Evolutionary conservation across 495 filamentous ascomycete genomes (phyloP).

Genomic region (Extremus antarcticus): DNA sequence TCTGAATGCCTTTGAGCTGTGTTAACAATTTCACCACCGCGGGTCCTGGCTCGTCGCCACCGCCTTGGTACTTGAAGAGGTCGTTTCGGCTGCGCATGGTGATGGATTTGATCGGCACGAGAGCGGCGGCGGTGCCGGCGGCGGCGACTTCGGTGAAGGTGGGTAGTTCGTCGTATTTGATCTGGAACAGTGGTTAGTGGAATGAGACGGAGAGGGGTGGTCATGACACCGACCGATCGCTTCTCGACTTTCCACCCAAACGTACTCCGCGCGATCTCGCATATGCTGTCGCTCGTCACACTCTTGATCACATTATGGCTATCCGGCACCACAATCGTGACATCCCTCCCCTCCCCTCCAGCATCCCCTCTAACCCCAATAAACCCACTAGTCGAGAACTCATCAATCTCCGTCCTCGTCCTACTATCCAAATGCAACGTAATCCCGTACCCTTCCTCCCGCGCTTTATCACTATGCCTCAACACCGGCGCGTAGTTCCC

Average conservation of each 20-base stretch:
- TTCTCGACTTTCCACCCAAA: conserved; percentile 29
- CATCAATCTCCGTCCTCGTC: conserved; percentile 36
- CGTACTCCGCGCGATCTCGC: conserved; percentile 21
- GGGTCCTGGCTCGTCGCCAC: conserved; percentile 53
- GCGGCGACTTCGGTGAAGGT: conserved; percentile 79
- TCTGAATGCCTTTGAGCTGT: conserved; percentile 77
- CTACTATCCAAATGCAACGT: conserved; percentile 40
- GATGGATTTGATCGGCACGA: conserved; percentile 85
- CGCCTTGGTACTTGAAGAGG: conserved; percentile 40
- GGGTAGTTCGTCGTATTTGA: conserved; percentile 68
- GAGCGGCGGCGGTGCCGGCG: conserved; percentile 80
- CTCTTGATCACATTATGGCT: conserved; percentile 31
- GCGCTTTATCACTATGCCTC: conserved; percentile 32
- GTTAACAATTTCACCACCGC: conserved; percentile 56
- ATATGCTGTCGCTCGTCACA: conserved; percentile 24
- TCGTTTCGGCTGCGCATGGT: conserved; percentile 56
- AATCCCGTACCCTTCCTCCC: conserved; percentile 34
- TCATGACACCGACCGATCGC: conserved; percentile 14
- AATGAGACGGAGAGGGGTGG: conserved; percentile 50
- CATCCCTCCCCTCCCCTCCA: conserved; percentile 11
- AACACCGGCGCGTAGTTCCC: conserved; percentile 51
- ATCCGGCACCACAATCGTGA: conserved; percentile 28
- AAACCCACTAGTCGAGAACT: conserved; percentile 40
- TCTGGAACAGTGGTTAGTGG: conserved; percentile 28
- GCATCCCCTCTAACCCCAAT: conserved; percentile 31